Base-by-base conservation (phyloP, 2,329 filamentous ascomycete genomes). In the Dothideomycetes sp. region DNA sequence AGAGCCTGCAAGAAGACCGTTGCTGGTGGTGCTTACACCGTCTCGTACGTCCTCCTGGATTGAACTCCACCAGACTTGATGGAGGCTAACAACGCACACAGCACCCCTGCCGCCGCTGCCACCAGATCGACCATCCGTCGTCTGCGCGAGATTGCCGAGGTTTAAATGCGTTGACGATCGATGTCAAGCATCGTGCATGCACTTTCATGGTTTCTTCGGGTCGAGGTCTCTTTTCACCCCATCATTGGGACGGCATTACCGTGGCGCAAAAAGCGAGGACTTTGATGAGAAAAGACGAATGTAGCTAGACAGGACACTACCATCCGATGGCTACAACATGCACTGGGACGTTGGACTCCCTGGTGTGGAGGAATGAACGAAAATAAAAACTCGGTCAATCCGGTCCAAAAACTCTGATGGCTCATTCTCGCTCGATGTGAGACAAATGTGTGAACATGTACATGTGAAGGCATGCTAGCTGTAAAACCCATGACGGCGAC, bases 91-190 rank as follows among this genome's bases (percentile, higher is more conserved):
- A 14, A 15, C 34, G 38, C 22, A 27, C 43, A 56, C 57, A 93
- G 86, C 54, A 95, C 88, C 59, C 84, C 88, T 52, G 88, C 88
- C 60, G 88, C 88, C 53, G 87, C 86, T 60, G 86, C 88, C 60
- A 94, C 88, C 70, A 80, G 88, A 70, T 95, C 88, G 58, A 95
- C 88, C 59, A 87, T 95, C 71, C 84, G 88, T 73, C 83, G 88
- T 79, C 77, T 95, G 73, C 83, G 88, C 67, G 88, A 95, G 74
- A 94, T 94, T 73, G 84, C 84, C 64, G 88, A 94, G 79, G 85
- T 93, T 71, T 89, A 84, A 74, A 27, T 27, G 22, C 12, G 22
- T 41, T 35, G 19, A 37, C 31, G 34, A 41, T 32, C 24, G 15
- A 18, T 19, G 10, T 29, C 34, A 41, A 35, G 39, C 34, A 15